Evolutionary conservation across 371 early-diverging fungal species (phyloP), one percentile per base, ranked within the genome.

Genomic region (Rhizopus sp.): DNA sequence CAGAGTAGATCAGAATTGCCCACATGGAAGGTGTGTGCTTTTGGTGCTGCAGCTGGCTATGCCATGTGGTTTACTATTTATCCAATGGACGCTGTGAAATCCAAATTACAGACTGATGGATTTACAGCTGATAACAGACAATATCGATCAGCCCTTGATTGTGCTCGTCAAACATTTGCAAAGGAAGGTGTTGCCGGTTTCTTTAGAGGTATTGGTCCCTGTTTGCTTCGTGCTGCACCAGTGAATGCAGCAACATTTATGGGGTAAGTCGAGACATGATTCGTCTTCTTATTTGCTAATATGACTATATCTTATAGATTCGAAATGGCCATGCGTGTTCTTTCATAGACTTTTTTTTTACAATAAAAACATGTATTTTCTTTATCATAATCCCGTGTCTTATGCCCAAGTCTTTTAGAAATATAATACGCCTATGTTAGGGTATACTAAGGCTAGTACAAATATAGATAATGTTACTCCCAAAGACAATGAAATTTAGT

Each of bases 181-280:
- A 78, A 69, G 50, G 90, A 91, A 62, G 93, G 94, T 5, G 60
- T 77, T 29, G 75, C 73, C 17, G 93, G 93, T 1, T 88, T 94
- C 79, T 94, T 91, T 79, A 83, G 83, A 62, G 95, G 94, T 32
- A 80, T 94, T 58, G 84, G 87, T 0, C 89, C 94, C n/a, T 91
- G 93, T 54, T 78, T 95, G 53, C 77, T 92, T 50, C 80, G 95
- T 59, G 94, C 95, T 30, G 93, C 93, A 32, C 95, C 95, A 13
- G 91, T 88, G 50, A 93, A 92, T 55, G 93, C 93, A 4, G 89
- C 84, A 16, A 92, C 92, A 23, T 93, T 93, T 75, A 70, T 87
- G 47, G 88, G 80, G 74, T 76, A 69, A 64, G 66, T 59, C 33
- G 5, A 37, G 5, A 17, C 33, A 53, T 5, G 2, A n/a, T 31